phyloP scores from a whole-genome alignment of 2,329 filamentous ascomycete genomes.

The Coleophoma crateriformis region DNA sequence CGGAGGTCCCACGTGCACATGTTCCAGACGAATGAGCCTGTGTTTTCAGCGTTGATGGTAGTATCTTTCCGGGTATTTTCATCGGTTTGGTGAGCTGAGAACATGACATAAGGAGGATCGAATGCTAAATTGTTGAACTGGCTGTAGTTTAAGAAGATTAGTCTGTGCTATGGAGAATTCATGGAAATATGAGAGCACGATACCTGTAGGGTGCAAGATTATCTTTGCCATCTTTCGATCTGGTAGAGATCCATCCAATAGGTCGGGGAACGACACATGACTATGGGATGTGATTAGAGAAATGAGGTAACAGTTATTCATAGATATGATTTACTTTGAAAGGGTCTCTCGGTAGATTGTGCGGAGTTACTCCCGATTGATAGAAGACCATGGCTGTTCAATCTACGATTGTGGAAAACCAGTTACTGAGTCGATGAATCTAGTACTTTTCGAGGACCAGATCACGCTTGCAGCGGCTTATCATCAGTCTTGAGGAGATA shows the following conservation, averaged over 20 bases:
- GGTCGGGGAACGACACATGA: constrained; percentile 54
- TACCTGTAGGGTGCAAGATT: constrained; percentile 50
- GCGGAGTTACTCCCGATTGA: constrained; percentile 44
- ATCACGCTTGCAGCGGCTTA: too few species aligned
- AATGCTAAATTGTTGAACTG: constrained; percentile 62
- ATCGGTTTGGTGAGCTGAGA: constrained; percentile 50
- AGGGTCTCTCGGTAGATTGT: constrained; percentile 45
- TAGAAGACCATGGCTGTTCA: constrained; percentile 38
- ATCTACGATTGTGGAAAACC: not conserved
- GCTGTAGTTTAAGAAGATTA: too few species aligned
- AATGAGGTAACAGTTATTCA: not conserved
- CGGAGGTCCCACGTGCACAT: constrained; percentile 51
- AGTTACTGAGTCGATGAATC: too few species aligned
- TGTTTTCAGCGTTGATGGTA: constrained; percentile 48
- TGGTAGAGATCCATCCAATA: constrained; percentile 58
- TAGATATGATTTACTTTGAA: constrained; percentile 39
- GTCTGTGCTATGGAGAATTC: too few species aligned
- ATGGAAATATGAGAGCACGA: too few species aligned
- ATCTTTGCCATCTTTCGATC: constrained; percentile 36
- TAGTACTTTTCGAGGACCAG: too few species aligned
- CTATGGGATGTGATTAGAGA: constrained; percentile 18
- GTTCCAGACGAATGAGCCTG: constrained; percentile 53
- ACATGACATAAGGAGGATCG: constrained; percentile 58
- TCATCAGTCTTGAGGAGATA: too few species aligned
- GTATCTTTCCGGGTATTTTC: constrained; percentile 45